Percentiles rank a stretch among this genome's conserved stretches.
Evolutionary conservation across 345 rosid species (phyloP).

Genomic region (Physaria fendleri): DNA sequence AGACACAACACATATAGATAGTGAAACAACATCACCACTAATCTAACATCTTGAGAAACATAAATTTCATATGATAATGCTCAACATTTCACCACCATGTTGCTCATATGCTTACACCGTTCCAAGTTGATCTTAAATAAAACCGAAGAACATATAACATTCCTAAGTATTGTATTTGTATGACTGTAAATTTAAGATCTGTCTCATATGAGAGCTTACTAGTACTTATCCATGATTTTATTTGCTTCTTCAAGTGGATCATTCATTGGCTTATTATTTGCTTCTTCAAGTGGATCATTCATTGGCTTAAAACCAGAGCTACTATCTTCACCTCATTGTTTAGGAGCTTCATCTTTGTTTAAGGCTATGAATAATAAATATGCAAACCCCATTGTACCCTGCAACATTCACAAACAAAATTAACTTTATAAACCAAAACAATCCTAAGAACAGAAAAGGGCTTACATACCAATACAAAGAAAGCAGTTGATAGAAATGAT

Average conservation of each 20-base stretch:
- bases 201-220: too few relatives aligned
- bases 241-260: too few relatives aligned
- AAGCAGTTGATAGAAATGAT: slow-evolving; percentile 65
- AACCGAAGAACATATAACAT: background rate
- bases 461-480: slow-evolving; percentile 72
- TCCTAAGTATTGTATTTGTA: background rate
- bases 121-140: background rate
- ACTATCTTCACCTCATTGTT: slow-evolving; percentile 33
- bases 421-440: background rate
- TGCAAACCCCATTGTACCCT: slow-evolving; percentile 91
- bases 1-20: too few relatives aligned
- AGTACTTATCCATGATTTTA: too few relatives aligned
- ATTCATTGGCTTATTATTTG: slow-evolving; percentile 70
- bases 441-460: background rate
- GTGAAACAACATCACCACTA: too few relatives aligned
- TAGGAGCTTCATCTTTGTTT: slow-evolving; percentile 67
- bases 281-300: slow-evolving; percentile 66
- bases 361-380: slow-evolving; percentile 78
- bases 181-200: background rate
- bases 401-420: slow-evolving; percentile 8
- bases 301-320: slow-evolving; percentile 22
- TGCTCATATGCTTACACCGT: background rate
- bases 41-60: too few relatives aligned
- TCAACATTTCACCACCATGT: too few relatives aligned
- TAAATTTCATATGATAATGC: too few relatives aligned